These are phyloP conservation scores for Amylostereum areolatum DNA, from an alignment of 1,284 basidiomycete genomes.

Conservation along the genomic window DNA sequence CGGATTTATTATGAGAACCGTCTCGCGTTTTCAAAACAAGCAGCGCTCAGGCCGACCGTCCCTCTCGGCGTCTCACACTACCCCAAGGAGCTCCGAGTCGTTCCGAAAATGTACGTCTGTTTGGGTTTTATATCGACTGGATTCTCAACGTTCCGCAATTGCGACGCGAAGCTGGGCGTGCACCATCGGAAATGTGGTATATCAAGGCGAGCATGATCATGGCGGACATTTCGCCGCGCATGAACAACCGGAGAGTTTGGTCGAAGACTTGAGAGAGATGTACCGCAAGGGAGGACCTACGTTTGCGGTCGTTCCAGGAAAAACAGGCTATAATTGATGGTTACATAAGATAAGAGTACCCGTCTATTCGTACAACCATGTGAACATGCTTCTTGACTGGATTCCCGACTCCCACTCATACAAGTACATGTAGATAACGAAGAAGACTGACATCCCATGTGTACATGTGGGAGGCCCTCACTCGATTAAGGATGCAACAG, in stretches of 20 bases:
- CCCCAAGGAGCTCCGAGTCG: slow-evolving; percentile 33
- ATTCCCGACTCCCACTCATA: too few species aligned
- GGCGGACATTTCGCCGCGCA: slow-evolving; percentile 16
- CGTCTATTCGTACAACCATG: too few species aligned
- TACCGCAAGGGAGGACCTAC: slow-evolving; percentile 10
- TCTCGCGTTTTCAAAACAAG: background rate
- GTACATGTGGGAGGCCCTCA: too few species aligned
- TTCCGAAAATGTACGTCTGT: slow-evolving; percentile 33
- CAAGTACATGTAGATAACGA: too few species aligned
- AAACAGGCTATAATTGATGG: background rate
- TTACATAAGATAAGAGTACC: too few species aligned
- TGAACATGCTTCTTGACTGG: too few species aligned
- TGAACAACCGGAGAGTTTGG: slow-evolving; percentile 9
- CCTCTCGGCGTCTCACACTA: slow-evolving; percentile 45
- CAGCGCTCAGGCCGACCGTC: slow-evolving; percentile 20
- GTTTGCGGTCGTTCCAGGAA: background rate
- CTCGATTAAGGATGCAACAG: slow-evolving; percentile 43
- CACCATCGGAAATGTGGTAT: slow-evolving; percentile 8
- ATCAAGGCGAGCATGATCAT: slow-evolving; percentile 5
- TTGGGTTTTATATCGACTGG: background rate
- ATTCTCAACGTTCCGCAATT: background rate
- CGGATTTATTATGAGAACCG: slow-evolving; percentile 46
- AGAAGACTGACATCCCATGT: too few species aligned
- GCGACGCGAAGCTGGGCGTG: slow-evolving; percentile 4
- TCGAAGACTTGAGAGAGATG: slow-evolving; percentile 10